Percentiles rank a stretch among this genome's conserved stretches.
These are phyloP conservation scores for Emergomyces pasteurianus DNA, from an alignment of 2,329 filamentous ascomycete species.

Conservation along the genomic window DNA sequence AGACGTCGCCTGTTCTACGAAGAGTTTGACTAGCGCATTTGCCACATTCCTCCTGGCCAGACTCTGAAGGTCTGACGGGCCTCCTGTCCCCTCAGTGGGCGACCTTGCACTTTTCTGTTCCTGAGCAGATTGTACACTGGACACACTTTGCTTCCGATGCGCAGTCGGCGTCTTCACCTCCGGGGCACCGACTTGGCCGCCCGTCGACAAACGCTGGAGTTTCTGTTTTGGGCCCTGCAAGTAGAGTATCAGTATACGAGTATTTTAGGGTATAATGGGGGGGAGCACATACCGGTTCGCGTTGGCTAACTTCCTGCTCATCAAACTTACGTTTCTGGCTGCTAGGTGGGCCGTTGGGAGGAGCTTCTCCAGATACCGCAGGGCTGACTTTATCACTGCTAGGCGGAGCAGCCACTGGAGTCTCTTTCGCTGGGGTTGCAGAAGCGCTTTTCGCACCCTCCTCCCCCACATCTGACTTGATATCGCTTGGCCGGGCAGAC, in stretches of 20 bases:
- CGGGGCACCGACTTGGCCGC: constrained; percentile 9
- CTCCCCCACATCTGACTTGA: constrained; percentile 35
- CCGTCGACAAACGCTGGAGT: constrained; percentile 27
- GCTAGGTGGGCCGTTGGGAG: constrained; percentile 14
- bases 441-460: constrained; percentile 20
- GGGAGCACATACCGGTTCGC: constrained; percentile 21
- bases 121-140: constrained; percentile 17
- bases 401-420: constrained; percentile 15
- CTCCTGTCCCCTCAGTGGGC: constrained; percentile 21
- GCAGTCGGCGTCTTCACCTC: constrained; percentile 17
- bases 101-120: constrained; percentile 21
- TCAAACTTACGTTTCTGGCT: constrained; percentile 36
- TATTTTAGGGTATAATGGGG: not conserved
- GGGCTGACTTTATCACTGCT: constrained; percentile 14
- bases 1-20: constrained; percentile 52
- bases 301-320: constrained; percentile 21
- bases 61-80: constrained; percentile 41
- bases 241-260: constrained; percentile 15
- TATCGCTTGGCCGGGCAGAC: constrained; percentile 55
- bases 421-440: constrained; percentile 16
- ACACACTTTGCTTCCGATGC: constrained; percentile 23
- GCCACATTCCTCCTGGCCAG: constrained; percentile 56
- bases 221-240: constrained; percentile 30
- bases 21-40: constrained; percentile 56
- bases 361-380: constrained; percentile 5